Conservation (phyloP, 163 green algal genomes). For the Volvox carteri region DNA sequence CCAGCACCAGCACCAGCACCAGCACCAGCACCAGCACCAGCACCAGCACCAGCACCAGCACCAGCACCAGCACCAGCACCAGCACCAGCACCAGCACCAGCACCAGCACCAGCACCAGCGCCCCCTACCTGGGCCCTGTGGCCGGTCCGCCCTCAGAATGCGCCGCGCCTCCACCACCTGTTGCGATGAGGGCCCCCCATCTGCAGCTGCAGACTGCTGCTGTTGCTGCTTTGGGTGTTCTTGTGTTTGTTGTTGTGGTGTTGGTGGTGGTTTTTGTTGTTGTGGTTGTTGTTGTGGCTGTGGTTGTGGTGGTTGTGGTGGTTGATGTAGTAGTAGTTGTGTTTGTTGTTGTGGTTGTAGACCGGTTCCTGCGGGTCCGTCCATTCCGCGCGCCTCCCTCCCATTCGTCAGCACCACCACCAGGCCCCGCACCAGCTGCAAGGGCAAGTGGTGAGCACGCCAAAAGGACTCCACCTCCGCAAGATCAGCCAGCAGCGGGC, state of each 20-base stretch:
- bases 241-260: too few species aligned
- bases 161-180: not conserved
- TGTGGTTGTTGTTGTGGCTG: too few species aligned
- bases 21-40: conserved; percentile 40
- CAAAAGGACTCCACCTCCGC: conserved; percentile 31
- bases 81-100: conserved; percentile 38
- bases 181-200: not conserved
- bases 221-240: too few species aligned
- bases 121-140: not conserved
- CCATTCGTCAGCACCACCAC: conserved; percentile 17
- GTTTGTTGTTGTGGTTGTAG: too few species aligned
- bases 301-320: too few species aligned
- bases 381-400: too few species aligned
- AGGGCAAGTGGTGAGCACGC: conserved; percentile 6
- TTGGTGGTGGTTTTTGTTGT: too few species aligned
- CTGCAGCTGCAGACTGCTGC: not conserved
- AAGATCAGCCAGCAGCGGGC: not conserved
- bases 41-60: conserved; percentile 44
- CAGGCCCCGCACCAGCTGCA: conserved; percentile 27
- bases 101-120: conserved; percentile 40
- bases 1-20: conserved; percentile 32
- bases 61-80: conserved; percentile 39
- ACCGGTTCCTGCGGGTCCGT: too few species aligned
- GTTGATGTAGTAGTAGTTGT: too few species aligned
- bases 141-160: conserved; percentile 6